Conservation (phyloP, 805 yeast genomes). For the Lipomyces kockii region DNA sequence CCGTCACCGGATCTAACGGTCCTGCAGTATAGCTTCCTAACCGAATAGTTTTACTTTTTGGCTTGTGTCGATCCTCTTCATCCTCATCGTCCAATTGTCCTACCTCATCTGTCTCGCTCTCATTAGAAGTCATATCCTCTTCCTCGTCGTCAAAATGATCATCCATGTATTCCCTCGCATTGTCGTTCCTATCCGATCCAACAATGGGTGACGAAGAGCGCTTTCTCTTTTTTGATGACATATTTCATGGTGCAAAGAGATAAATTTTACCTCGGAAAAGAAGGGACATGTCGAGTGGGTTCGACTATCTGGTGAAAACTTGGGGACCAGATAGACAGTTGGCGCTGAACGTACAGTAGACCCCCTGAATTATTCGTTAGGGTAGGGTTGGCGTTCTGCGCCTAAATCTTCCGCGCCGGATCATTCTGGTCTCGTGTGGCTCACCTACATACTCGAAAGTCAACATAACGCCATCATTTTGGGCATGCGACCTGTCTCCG, state of each 20-base stretch:
- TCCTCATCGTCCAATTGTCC: constrained; percentile 16
- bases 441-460: neutral
- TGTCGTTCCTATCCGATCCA: constrained; percentile 4
- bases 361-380: neutral
- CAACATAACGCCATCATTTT: neutral
- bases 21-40: constrained; percentile 36
- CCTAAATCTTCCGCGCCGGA: too few species aligned
- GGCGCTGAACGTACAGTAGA: neutral
- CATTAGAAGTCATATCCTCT: neutral
- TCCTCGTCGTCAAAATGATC: neutral
- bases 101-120: constrained; percentile 11
- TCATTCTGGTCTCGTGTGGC: neutral
- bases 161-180: constrained; percentile 13
- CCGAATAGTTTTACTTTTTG: constrained; percentile 21
- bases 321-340: neutral
- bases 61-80: constrained; percentile 12
- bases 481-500: neutral
- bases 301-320: neutral
- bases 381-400: too few species aligned
- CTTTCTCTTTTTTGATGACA: neutral
- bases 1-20: constrained; percentile 40
- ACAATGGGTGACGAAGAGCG: neutral
- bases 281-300: neutral
- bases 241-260: neutral
- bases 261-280: neutral